A percentile compares a stretch with the other conserved stretches of the same genome.
Evolutionary conservation across 768 basidiomycete species (phyloP).

Genomic region (Boletus rex-veris): DNA sequence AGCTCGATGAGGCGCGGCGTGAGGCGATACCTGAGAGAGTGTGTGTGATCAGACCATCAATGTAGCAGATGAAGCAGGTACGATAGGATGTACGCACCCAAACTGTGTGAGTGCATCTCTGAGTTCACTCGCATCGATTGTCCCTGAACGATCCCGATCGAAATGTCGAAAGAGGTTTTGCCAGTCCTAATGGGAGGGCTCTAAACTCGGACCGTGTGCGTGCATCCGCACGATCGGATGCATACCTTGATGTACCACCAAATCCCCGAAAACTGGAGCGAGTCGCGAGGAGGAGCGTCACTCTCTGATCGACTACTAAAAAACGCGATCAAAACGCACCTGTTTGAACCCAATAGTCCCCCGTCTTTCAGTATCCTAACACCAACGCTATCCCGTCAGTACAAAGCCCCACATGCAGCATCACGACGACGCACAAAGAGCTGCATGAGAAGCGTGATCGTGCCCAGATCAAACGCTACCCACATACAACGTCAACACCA

Average conservation of each 20-base stretch:
- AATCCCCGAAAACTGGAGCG: constrained; percentile 57
- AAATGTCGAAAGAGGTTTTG: constrained; percentile 81
- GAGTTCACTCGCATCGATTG: constrained; percentile 71
- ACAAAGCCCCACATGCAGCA: too few relatives aligned
- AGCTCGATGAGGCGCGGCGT: constrained; percentile 61
- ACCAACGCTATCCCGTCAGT: background rate
- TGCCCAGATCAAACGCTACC: constrained; percentile 79
- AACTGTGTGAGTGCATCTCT: constrained; percentile 68
- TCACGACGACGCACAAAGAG: constrained; percentile 54
- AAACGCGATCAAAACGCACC: constrained; percentile 34
- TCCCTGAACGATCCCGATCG: constrained; percentile 78
- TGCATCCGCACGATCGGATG: background rate
- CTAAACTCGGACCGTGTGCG: too few relatives aligned
- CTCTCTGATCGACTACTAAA: too few relatives aligned
- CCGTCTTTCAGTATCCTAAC: constrained; percentile 63
- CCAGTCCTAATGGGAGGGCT: constrained; percentile 54
- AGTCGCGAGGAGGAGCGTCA: background rate
- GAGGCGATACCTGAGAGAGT: constrained; percentile 52
- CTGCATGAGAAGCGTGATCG: constrained; percentile 79
- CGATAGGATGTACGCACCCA: constrained; percentile 42
- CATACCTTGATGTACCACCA: constrained; percentile 76
- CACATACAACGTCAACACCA: background rate
- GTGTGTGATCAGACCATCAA: background rate
- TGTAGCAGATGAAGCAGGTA: background rate
- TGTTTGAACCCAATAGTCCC: constrained; percentile 82